Percentiles rank a stretch among this genome's conserved stretches.
These are phyloP conservation scores for Colletotrichum acutatum DNA, from an alignment of 2,329 filamentous ascomycete genomes.

Conservation along the genomic window DNA sequence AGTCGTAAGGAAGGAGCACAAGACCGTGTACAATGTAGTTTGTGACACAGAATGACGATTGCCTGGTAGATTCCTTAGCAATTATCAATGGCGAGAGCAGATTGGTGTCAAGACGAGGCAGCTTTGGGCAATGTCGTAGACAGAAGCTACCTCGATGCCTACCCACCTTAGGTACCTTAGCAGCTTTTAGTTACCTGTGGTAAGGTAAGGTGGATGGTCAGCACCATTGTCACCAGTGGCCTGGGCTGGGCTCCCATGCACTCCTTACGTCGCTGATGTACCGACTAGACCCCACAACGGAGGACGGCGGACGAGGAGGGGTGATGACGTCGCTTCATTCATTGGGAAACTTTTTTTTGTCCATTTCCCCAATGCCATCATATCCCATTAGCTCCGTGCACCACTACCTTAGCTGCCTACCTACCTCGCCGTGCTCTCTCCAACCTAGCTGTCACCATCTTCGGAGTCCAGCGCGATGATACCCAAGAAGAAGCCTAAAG, in stretches of 20 bases:
- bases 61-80: slow-evolving; percentile 30
- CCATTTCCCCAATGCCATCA: slow-evolving; percentile 1
- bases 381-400: background rate
- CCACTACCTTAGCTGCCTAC: background rate
- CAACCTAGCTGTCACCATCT: background rate
- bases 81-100: background rate
- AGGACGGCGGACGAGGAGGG: slow-evolving; percentile 24
- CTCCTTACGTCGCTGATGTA: slow-evolving; percentile 30
- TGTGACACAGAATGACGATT: background rate
- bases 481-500: background rate
- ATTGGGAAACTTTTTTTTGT: slow-evolving; percentile 4
- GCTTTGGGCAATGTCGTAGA: background rate
- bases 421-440: background rate
- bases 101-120: background rate
- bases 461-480: background rate
- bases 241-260: slow-evolving; percentile 24
- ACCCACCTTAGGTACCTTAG: no score
- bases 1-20: background rate
- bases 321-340: slow-evolving; percentile 30
- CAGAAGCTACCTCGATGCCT: background rate
- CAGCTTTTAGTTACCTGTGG: background rate
- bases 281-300: slow-evolving; percentile 14
- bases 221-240: slow-evolving; percentile 3
- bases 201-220: background rate
- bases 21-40: background rate